Conservation (phyloP, 495 filamentous ascomycete species). For the Podospora australis region DNA sequence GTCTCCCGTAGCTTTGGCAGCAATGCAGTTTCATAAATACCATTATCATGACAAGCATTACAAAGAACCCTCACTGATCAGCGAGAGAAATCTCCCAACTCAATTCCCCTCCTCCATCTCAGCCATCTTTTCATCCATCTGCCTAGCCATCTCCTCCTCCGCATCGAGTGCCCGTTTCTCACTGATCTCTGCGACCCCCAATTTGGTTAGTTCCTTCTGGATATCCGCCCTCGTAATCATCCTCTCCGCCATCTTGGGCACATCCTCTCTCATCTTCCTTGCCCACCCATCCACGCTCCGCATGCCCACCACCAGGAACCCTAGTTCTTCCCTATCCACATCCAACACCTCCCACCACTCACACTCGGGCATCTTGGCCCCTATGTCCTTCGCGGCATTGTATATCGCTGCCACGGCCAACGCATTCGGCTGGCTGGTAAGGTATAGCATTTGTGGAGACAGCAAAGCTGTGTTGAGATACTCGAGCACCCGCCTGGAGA, state of each 20-base stretch:
- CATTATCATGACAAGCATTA: too few relatives aligned
- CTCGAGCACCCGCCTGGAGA: constrained; percentile 59
- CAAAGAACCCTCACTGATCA: too few relatives aligned
- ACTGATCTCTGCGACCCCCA: constrained; percentile 29
- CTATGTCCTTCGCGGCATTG: constrained; percentile 72
- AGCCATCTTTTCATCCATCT: constrained; percentile 49
- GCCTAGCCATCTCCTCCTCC: constrained; percentile 51
- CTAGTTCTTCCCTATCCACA: constrained; percentile 91
- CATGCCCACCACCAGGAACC: constrained; percentile 86
- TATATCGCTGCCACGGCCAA: constrained; percentile 88
- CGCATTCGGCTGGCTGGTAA: constrained; percentile 83
- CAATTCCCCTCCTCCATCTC: constrained; percentile 32
- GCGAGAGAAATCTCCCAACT: too few relatives aligned
- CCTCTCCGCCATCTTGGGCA: constrained; percentile 20
- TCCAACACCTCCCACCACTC: constrained; percentile 99
- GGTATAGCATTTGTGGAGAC: constrained; percentile 80
- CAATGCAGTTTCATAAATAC: too few relatives aligned
- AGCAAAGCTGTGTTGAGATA: constrained; percentile 79
- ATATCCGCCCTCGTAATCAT: constrained; percentile 38
- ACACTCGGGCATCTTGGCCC: constrained; percentile 65
- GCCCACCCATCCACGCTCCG: constrained; percentile 71
- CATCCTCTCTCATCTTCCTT: constrained; percentile 32
- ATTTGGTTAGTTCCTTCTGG: constrained; percentile 37
- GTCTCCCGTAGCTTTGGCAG: too few relatives aligned
- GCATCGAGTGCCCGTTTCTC: constrained; percentile 27